Conservation (phyloP, 257 asterid species). For the Jaltomata sinuosa region DNA sequence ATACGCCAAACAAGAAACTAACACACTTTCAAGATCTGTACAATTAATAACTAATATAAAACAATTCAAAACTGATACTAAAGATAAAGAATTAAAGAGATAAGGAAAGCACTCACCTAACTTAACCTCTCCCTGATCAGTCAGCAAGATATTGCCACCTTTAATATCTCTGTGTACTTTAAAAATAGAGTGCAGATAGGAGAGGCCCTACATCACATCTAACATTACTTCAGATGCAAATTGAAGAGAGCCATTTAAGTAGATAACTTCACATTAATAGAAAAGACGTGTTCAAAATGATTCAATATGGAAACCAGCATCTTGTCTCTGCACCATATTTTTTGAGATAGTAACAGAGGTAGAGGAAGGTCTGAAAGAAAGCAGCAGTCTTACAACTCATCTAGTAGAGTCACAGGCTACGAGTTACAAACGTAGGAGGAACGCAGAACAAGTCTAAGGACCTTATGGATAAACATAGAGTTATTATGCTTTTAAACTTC, state of each 20-base stretch:
- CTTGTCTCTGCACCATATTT: not conserved
- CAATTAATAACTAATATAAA: not conserved
- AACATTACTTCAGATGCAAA: constrained; percentile 15
- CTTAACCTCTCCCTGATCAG: constrained; percentile 97
- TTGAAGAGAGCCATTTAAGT: not conserved
- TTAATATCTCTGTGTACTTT: constrained; percentile 98
- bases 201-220: constrained; percentile 61
- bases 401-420: not conserved
- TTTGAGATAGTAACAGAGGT: not conserved
- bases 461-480: not conserved
- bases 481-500: not conserved
- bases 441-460: not conserved
- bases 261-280: not conserved
- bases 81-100: not conserved
- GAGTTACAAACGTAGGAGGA: not conserved
- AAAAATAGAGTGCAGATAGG: constrained; percentile 94
- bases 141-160: constrained; percentile 94
- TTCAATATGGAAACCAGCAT: not conserved
- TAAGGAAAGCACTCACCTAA: constrained; percentile 59
- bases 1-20: not conserved
- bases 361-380: not conserved
- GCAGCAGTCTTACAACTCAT: not conserved
- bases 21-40: not conserved
- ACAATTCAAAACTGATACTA: not conserved
- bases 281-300: not conserved